These are phyloP conservation scores for Pestalotiopsis sp. DNA, from an alignment of 2,329 filamentous ascomycete species.

Conservation along the genomic window DNA sequence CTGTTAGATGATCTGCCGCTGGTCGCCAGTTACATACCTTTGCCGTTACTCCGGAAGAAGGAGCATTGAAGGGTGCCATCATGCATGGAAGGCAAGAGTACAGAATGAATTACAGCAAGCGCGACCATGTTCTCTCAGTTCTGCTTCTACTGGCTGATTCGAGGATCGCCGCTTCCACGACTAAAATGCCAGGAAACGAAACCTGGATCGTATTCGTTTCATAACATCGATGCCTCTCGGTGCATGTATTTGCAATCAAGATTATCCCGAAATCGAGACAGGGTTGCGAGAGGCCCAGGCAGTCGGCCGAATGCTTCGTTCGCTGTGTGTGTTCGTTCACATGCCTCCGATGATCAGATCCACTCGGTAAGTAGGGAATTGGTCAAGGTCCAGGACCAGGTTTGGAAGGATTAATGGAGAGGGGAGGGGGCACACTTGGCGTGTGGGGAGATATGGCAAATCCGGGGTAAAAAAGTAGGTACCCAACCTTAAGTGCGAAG, in stretches of 20 bases:
- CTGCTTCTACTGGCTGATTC: too few relatives aligned
- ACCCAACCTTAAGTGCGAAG: too few relatives aligned
- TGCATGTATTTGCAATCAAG: too few relatives aligned
- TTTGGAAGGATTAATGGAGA: background rate
- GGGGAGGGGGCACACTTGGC: background rate
- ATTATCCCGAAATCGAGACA: background rate
- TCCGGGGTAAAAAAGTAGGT: constrained; percentile 2
- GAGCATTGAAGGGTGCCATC: too few relatives aligned
- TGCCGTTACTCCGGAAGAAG: background rate
- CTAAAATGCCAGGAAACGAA: too few relatives aligned
- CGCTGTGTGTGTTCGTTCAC: background rate
- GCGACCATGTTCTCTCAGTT: too few relatives aligned
- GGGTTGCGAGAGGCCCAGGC: background rate
- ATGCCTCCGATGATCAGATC: background rate
- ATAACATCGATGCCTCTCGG: too few relatives aligned
- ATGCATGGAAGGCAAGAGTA: too few relatives aligned
- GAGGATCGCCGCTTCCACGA: too few relatives aligned
- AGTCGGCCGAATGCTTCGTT: background rate
- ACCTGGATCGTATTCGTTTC: too few relatives aligned
- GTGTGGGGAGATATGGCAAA: constrained; percentile 1
- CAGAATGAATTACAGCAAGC: too few relatives aligned
- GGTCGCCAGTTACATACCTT: background rate
- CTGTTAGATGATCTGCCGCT: background rate
- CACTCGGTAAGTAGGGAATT: background rate
- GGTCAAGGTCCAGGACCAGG: background rate